Evolutionary conservation across 2,329 filamentous ascomycete genomes (phyloP), one percentile per base, ranked within the genome.

Genomic region (Dendryphion nanum): DNA sequence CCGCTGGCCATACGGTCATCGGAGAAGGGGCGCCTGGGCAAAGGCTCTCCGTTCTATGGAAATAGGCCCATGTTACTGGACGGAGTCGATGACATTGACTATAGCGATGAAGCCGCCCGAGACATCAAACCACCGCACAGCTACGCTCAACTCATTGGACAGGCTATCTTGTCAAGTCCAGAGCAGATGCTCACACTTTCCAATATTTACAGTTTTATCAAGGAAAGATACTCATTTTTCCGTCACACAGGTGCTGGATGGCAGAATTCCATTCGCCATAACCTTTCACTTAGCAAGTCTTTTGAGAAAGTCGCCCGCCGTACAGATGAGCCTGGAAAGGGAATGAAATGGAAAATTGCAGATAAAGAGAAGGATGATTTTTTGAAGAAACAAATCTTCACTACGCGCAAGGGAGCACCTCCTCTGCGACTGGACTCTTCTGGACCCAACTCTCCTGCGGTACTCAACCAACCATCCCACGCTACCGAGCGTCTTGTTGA

Each of bases 181-280:
- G 89, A 95, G 42, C 85, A 94, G 62, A 94, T 94, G 65, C 76
- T 96, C 37, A 96, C 93, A 3, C 69, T 98, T 33, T 86, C 85
- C 55, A 90, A 88, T 51, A 98, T 98, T 40, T 98, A 98, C 69
- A 85, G 82, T 35, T 96, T 85, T 69, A 97, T 98, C 59, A 93
- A 83, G 69, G 81, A 82, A 3, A 85, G 87, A 51, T 98, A 97
- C 62, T 84, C 93, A 2, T 98, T 95, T 66, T 98, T 97, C 66
- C 81, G 91, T 30, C 80, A 89, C 64, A 88, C 78, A 20, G 81
- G 90, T 38, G 82, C 81, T 42, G 91, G 93, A 42, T 98, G 94
- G 94, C 93, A 96, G 81, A 98, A 98, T 64, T 96, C 89, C 0
- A 98, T 98, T 50, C 84, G 93, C 10, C 93, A 98, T 64, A 98